These are phyloP conservation scores for Fusarium sp. DNA, from an alignment of 2,329 filamentous ascomycete species.

Conservation along the genomic window DNA sequence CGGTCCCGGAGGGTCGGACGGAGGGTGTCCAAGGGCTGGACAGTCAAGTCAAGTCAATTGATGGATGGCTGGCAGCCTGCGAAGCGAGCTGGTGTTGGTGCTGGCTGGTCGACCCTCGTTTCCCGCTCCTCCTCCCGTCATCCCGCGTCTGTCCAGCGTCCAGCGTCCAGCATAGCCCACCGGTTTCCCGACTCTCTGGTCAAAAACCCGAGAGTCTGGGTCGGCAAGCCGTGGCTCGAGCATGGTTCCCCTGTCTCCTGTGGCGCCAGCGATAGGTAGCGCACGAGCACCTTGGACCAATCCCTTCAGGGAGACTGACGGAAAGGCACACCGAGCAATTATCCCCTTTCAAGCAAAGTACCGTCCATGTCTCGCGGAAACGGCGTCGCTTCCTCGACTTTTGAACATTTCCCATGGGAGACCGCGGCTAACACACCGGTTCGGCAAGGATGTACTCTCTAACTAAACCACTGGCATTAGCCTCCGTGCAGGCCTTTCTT, in stretches of 20 bases:
- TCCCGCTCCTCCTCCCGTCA: constrained; percentile 3
- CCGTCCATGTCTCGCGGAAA: constrained; percentile 5
- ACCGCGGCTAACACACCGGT: constrained; percentile 28
- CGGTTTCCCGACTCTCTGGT: constrained; percentile 48
- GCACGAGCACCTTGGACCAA: constrained; percentile 10
- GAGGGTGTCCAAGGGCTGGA: not conserved
- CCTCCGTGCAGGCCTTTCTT: constrained; percentile 11
- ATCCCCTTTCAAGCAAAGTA: not conserved
- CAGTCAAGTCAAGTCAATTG: not conserved
- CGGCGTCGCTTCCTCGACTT: not conserved
- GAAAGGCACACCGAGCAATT: not conserved
- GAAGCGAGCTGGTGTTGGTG: constrained; percentile 1
- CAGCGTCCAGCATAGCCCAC: constrained; percentile 36
- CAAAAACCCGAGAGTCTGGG: constrained; percentile 51
- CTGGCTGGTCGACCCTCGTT: not conserved
- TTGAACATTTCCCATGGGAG: constrained; percentile 9
- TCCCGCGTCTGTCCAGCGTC: constrained; percentile 1
- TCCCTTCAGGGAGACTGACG: constrained; percentile 1
- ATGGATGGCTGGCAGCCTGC: not conserved
- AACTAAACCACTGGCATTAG: constrained; percentile 12
- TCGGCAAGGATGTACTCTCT: constrained; percentile 15
- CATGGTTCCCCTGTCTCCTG: constrained; percentile 48
- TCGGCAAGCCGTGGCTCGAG: constrained; percentile 50
- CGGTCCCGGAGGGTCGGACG: not conserved
- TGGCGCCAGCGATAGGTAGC: constrained; percentile 27